Percentiles rank a stretch among this genome's conserved stretches.
These are phyloP conservation scores for Celoporthe dispersa DNA, from an alignment of 2,329 filamentous ascomycete species.

Conservation along the genomic window DNA sequence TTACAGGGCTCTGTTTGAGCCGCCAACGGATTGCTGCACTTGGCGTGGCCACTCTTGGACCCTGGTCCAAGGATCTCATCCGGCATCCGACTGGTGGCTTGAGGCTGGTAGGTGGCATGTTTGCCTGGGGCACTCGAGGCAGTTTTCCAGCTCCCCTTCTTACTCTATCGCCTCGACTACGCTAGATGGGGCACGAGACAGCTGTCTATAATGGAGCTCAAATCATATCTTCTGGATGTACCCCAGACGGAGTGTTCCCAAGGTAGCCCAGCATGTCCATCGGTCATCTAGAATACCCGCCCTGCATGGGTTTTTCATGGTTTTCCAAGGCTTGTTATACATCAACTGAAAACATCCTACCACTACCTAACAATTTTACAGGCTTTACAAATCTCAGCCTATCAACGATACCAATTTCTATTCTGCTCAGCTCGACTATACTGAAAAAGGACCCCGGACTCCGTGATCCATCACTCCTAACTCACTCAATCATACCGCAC, in stretches of 20 bases:
- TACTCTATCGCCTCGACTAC: background rate
- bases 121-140: background rate
- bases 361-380: too few species aligned
- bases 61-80: background rate
- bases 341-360: too few species aligned
- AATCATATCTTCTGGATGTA: too few species aligned
- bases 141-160: background rate
- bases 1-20: background rate
- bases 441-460: too few species aligned
- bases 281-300: background rate
- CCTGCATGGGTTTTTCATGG: too few species aligned
- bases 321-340: too few species aligned
- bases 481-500: too few species aligned
- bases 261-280: background rate
- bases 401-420: too few species aligned
- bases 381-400: too few species aligned
- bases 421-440: too few species aligned
- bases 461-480: too few species aligned
- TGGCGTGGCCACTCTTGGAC: background rate
- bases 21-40: background rate
- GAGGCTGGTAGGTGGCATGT: background rate
- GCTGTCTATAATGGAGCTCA: background rate
- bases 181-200: background rate
- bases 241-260: background rate
- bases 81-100: background rate